Evolutionary conservation across 2,329 filamentous ascomycete species (phyloP), one percentile per base, ranked within the genome.

Genomic region (Fusarium sp.): DNA sequence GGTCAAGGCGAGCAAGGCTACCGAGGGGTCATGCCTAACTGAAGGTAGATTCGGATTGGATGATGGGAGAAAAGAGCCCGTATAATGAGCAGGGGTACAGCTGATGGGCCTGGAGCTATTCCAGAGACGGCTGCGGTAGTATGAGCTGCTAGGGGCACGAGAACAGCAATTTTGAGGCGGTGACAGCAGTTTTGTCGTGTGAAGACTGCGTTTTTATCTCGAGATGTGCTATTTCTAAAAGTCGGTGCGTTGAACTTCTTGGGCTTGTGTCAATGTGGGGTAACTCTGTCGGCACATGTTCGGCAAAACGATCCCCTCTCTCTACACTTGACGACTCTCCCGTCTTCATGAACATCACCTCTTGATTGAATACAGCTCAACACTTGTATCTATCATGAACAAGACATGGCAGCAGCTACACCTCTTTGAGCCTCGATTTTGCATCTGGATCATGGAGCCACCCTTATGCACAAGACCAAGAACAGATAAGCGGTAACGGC

Each of bases 1-100:
- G 72, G 76, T 71, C 73, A 75, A 77, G 71, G 74, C 74, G 75
- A 75, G 74, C 74, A 72, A 79, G 78, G 80, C 80, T 82, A 82
- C 79, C 77, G 77, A 76, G 76, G 75, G 78, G 79, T 80, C 80
- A 82, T 82, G 77, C 78, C 79, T 78, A 71, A 53, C 49, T 53
- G 25, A 70, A 67, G 62, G 48, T 55, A 41, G 37, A 42, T 66
- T 54, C 56, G 62, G 63, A 49, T 61, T 66, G 62, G 64, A 73
- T 64, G 64, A 45, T 58, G 69, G 69, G 56, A 46, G 58, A 56
- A 55, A 49, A 61, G 62, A 63, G 57, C 61, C 58, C 68, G 62
- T 67, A 40, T 52, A 51, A 47, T 37, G 49, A 63, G 56, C 51
- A 65, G 47, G 57, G 46, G 56, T 58, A 30, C 57, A 65, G 70